phyloP scores from a whole-genome alignment of 1,284 basidiomycete genomes.

The Microbotryomycetes sp. region DNA sequence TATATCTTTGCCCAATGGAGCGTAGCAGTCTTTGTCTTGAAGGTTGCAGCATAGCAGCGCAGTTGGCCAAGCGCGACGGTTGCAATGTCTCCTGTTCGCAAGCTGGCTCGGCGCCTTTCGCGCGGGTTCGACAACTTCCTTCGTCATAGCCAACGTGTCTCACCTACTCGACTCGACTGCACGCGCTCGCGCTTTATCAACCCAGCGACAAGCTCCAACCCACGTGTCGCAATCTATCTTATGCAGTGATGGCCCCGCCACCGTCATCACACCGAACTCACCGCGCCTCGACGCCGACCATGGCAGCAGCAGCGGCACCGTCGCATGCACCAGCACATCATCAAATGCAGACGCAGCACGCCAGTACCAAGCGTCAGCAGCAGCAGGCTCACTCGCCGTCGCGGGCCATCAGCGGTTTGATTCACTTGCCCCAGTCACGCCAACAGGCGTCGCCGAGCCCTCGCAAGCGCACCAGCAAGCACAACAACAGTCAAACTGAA shows the following conservation, averaged over 20 bases:
- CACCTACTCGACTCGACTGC: no score
- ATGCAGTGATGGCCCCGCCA: not conserved
- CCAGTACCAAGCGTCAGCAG: not conserved
- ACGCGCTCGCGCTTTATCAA: no score
- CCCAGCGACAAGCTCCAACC: no score
- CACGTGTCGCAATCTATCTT: no score
- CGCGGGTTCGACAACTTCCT: not conserved
- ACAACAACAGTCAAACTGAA: not conserved
- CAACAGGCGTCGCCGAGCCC: not conserved
- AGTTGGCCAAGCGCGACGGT: not conserved
- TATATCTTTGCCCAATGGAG: no score
- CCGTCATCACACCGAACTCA: not conserved
- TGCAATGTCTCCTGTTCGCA: not conserved
- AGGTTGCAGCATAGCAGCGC: not conserved
- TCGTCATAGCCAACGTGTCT: no score
- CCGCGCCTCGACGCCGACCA: not conserved
- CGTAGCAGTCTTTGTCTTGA: no score
- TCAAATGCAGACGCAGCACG: not conserved
- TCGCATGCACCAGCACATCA: not conserved
- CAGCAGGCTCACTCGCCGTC: no score
- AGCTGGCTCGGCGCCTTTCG: no score
- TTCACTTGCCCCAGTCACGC: not conserved
- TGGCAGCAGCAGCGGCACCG: not conserved
- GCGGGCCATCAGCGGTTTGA: no score
- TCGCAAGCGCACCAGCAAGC: not conserved